Percentiles rank a stretch among this genome's conserved stretches.
phyloP scores from a whole-genome alignment of 1,139 yeast species.

The Taiozyma sp. region DNA sequence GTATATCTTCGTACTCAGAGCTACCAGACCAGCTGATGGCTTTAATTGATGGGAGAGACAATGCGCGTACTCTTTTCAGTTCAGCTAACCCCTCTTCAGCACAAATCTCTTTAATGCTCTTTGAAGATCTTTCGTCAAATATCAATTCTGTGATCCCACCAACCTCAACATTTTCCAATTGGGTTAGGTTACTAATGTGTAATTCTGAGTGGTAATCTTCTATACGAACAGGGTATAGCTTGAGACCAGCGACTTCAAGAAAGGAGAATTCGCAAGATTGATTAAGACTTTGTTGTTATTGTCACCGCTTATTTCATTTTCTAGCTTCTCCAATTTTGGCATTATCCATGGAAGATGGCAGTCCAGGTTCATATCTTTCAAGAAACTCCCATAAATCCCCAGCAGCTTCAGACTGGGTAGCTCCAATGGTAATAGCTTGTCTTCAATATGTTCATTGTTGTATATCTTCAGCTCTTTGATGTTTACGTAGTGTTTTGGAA shows the following conservation, averaged over 20 bases:
- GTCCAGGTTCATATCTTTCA: background rate
- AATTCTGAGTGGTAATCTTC: background rate
- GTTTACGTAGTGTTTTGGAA: background rate
- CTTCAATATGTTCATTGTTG: background rate
- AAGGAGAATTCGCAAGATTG: background rate
- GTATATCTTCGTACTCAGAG: background rate
- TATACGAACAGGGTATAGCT: background rate
- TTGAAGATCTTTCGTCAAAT: background rate
- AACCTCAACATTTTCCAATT: background rate
- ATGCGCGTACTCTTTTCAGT: background rate
- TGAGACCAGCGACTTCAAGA: background rate
- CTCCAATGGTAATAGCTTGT: background rate
- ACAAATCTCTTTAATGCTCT: background rate
- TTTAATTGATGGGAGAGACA: background rate
- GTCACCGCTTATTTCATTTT: background rate
- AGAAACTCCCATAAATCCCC: background rate
- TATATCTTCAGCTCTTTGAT: background rate
- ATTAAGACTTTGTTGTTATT: too few relatives aligned
- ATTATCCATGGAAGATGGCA: background rate
- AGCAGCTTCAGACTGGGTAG: background rate
- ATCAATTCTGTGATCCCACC: background rate
- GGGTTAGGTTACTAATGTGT: background rate
- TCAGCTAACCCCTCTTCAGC: background rate
- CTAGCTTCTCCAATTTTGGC: background rate
- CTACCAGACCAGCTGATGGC: background rate